These are phyloP conservation scores for Pleomassaria siparia DNA, from an alignment of 2,329 filamentous ascomycete species.

Conservation along the genomic window DNA sequence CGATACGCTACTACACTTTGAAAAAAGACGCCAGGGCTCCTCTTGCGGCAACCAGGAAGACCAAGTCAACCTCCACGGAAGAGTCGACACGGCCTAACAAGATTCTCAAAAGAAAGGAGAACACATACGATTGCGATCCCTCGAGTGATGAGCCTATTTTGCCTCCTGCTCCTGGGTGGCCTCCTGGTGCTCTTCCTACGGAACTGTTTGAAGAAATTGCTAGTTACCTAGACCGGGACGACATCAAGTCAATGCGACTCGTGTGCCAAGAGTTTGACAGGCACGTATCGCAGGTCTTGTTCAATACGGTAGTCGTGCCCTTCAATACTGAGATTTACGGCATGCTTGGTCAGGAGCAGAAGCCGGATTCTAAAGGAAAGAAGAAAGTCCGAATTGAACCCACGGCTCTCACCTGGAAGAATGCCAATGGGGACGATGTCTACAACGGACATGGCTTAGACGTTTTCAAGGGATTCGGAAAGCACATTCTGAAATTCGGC, in stretches of 20 bases:
- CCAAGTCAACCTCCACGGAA: background rate
- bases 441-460: conserved; percentile 62
- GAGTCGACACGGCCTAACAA: background rate
- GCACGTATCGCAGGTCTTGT: conserved; percentile 60
- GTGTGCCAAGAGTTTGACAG: conserved; percentile 62
- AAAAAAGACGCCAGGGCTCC: conserved; percentile 7
- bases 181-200: conserved; percentile 52
- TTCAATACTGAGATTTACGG: conserved; percentile 67
- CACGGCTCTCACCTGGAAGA: conserved; percentile 45
- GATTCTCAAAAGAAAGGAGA: background rate
- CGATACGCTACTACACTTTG: conserved; percentile 26
- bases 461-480: conserved; percentile 63
- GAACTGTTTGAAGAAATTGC: conserved; percentile 65
- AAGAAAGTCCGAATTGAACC: conserved; percentile 30
- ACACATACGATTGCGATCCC: background rate
- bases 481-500: conserved; percentile 63
- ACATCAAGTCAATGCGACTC: conserved; percentile 62
- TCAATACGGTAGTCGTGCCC: conserved; percentile 64
- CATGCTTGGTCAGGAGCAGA: conserved; percentile 47
- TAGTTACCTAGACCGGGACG: conserved; percentile 56
- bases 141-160: background rate
- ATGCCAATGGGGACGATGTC: conserved; percentile 46
- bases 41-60: background rate
- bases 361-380: conserved; percentile 40
- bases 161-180: conserved; percentile 36